Evolutionary conservation across 1,139 yeast genomes (phyloP), one percentile per base, ranked within the genome.

Genomic region (Candida tetrigidarum): DNA sequence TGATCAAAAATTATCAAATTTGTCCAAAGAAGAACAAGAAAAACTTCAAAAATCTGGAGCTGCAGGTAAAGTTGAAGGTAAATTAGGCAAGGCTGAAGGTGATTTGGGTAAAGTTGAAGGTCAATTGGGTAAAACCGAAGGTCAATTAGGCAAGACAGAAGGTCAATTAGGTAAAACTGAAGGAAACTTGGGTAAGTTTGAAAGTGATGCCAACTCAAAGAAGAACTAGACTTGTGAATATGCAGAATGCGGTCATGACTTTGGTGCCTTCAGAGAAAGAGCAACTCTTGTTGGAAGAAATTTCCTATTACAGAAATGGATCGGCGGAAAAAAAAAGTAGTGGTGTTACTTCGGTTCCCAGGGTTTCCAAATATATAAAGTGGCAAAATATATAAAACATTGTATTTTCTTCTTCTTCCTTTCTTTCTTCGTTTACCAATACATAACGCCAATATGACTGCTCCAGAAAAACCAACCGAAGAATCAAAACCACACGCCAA

Each of bases 61-160:
- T 18, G 15, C 27, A 8, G 39, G 39, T n/a, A 35, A 35, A 22
- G 25, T 26, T 4, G 44, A 29, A 25, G 47, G 39, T 4, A 27
- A 41, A 4, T 22, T 11, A 14, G 41, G 34, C 6, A 52, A 52
- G 15, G 34, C 12, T 9, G 42, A 39, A 32, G 36, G 37, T 3
- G 51, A 41, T 5, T 10, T 41, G 16, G 51, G 54, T 25, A 53
- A 55, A 45, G 43, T 50, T 29, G 59, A 55, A 45, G 53, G 54
- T 33, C 30, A 48, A 6, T 43, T 48, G 16, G 57, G 52, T 10
- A 48, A 52, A 14, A 34, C 14, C 2, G 43, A 40, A 26, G 38
- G 43, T 7, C 9, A 41, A 12, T 14, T 40, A 9, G 51, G 54
- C 28, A 53, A 55, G 46, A 42, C 49, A 34, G 59, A 55, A 44